Base-by-base conservation (phyloP, 331 rosid genomes). In the Malus hybrid region DNA sequence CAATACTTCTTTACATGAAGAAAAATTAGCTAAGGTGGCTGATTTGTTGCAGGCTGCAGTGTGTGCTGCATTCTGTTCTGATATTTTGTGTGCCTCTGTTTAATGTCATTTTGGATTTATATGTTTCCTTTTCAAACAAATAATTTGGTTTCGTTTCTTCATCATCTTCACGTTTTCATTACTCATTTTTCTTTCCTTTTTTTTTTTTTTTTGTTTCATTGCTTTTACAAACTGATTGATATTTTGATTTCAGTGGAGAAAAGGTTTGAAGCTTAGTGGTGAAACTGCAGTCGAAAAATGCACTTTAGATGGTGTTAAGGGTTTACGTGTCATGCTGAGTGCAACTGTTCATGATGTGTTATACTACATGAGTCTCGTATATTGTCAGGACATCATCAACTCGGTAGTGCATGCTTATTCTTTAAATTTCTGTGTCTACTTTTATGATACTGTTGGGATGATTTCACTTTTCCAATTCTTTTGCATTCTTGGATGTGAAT, bases 341-440 rank as follows among this genome's bases (percentile, higher is more conserved):
- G 99, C 99, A 53, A 95, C 99, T 75, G 97, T 88, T 86, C 99
- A 92, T 84, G 99, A 95, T 81, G 96, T 95, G 68, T 66, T 95
- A 76, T 95, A 90, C 90, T 95, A 95, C 86, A 95, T 95, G 99
- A 95, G 99, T 92, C 97, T 97, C 75, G 92, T 95, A 76, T 95
- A 95, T 78, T 95, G 99, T 83, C 97, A 95, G 82, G 96, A 85
- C 78, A 95, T 95, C 67, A 87, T 95, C 78, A 83, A 95, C 81
- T 83, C 97, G 90, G 99, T 95, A 92, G 71, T 58, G 70, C 64
- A 63, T 71, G 18, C 63, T 72, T 28, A 6, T 15, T 62, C 16
- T 36, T 71, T 79, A 19, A 63, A 66, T 69, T 30, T 58, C 63
- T 29, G 9, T 11, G 19, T 26, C 46, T 79, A 39, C 46, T 39